Percentiles rank a stretch among this genome's conserved stretches.
Conservation (phyloP, 2,329 filamentous ascomycete species). For the Xylaria multiplex region DNA sequence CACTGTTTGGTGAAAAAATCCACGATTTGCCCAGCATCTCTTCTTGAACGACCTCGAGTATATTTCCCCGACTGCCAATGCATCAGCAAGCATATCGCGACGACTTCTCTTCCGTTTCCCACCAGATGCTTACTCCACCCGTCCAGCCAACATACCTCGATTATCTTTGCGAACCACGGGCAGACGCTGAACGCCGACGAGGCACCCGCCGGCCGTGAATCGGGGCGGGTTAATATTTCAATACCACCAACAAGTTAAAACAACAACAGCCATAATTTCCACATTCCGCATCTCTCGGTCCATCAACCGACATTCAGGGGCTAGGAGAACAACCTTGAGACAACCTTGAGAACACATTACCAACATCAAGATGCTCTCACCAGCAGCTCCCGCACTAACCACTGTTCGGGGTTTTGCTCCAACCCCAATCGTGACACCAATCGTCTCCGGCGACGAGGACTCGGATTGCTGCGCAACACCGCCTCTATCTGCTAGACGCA, state of each 20-base stretch:
- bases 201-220: slow-evolving; percentile 59
- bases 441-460: slow-evolving; percentile 67
- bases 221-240: slow-evolving; percentile 45
- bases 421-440: slow-evolving; percentile 63
- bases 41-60: slow-evolving; percentile 30
- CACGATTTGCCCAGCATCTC: slow-evolving; percentile 23
- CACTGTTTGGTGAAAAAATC: slow-evolving; percentile 39
- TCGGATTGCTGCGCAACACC: slow-evolving; percentile 60
- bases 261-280: neutral
- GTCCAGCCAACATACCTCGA: slow-evolving; percentile 60
- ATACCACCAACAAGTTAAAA: neutral
- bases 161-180: slow-evolving; percentile 62
- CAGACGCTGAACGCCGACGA: slow-evolving; percentile 68
- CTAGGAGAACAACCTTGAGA: slow-evolving; percentile 17
- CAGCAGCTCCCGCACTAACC: slow-evolving; percentile 60
- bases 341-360: slow-evolving; percentile 15
- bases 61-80: slow-evolving; percentile 57
- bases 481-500: slow-evolving; percentile 52
- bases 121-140: slow-evolving; percentile 68
- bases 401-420: slow-evolving; percentile 67
- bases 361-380: slow-evolving; percentile 56
- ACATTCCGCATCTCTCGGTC: slow-evolving; percentile 7
- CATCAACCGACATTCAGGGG: neutral
- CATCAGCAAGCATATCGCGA: slow-evolving; percentile 62
- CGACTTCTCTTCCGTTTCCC: slow-evolving; percentile 58